Base-by-base conservation (phyloP, 139 green algal genomes). In the Penium margaritaceum region DNA sequence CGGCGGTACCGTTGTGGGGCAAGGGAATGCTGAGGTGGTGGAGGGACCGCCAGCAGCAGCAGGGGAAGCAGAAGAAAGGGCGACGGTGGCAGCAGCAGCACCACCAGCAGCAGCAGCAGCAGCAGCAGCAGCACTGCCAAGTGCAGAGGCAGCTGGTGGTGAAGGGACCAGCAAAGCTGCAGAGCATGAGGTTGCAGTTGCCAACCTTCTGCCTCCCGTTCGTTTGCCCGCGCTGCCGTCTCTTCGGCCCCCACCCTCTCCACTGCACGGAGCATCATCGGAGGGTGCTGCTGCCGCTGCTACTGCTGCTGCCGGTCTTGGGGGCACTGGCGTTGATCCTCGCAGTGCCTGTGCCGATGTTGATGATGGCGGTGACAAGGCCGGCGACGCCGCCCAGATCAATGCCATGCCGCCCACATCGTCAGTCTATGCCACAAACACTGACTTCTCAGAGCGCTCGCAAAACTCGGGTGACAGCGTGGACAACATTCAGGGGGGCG, bases 341-440 rank as follows among this genome's bases (percentile, higher is more conserved):
- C 41, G 41, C 41, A 51, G 9, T 21, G 41, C n/a, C n/a, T n/a
- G n/a, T n/a, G n/a, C n/a, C n/a, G n/a, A n/a, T n/a, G n/a, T n/a
- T n/a, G n/a, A n/a, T n/a, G n/a, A n/a, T n/a, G n/a, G 41, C 12
- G 41, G 41, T 12, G 41, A 51, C 41, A 51, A 12, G 41, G 12
- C 9, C 41, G 9, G 9, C 41, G 41, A 12, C 41, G 41, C 41
- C 9, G 9, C 41, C 41, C 41, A n/a, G n/a, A n/a, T n/a, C n/a
- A n/a, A n/a, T n/a, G n/a, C n/a, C n/a, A n/a, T n/a, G 27, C 15
- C 27, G 55, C 55, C 27, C 7, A 24, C 66, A 34, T 74, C 66
- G n/a, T 58, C 33, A 24, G 66, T 74, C 38, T 74, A 74, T 15
- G 66, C 66, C 0, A 74, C 66, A 0, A 74, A 74, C 41, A 74